Base-by-base conservation (phyloP, 768 basidiomycete genomes). In the Collybiopsis luxurians region DNA sequence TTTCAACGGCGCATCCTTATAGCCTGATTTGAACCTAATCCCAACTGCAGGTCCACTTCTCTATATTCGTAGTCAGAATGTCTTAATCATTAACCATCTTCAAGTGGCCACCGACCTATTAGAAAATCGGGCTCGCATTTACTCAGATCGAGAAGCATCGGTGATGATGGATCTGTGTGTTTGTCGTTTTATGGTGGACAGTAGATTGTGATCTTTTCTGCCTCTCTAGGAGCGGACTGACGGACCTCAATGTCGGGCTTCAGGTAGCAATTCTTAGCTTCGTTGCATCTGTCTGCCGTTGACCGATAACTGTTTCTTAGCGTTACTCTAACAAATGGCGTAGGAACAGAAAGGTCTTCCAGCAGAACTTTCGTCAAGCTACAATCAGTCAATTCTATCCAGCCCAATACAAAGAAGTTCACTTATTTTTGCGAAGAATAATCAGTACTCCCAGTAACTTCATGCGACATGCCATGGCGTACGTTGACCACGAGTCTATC, bases 301-400 rank as follows among this genome's bases (percentile, higher is more conserved):
- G 7, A 38, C 15, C 17, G 19, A 17, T 42, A 15, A 10, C 40
- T 10, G 5, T n/a, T 42, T 61, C 72, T 30, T 66, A 71, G 59
- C 67, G 62, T 1, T 76, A 78, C 56, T 73, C 73, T 1, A 50
- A 70, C 1, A 59, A 56, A 43, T 79, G 76, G 77, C 68, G 74
- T 7, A 63, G 59, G 30, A 71, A 76, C 54, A 62, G 75, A 31
- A 68, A 71, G 44, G 64, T 71, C 31, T 69, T 71, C 56, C 73
- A 75, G 40, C 72, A 77, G 34, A 62, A 62, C n/a, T 66, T 76
- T 59, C 66, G 64, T 43, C 67, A 64, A n/a, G 67, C 66, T 3
- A 66, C 68, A 0, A 58, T 65, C 57, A 4, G 63, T n/a, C 59
- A 58, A 12, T 77, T 74, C 43, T 60, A 63, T 0, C 61, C 63